phyloP scores from a whole-genome alignment of 352 stramenopile genomes.

The Plasmopara halstedii region DNA sequence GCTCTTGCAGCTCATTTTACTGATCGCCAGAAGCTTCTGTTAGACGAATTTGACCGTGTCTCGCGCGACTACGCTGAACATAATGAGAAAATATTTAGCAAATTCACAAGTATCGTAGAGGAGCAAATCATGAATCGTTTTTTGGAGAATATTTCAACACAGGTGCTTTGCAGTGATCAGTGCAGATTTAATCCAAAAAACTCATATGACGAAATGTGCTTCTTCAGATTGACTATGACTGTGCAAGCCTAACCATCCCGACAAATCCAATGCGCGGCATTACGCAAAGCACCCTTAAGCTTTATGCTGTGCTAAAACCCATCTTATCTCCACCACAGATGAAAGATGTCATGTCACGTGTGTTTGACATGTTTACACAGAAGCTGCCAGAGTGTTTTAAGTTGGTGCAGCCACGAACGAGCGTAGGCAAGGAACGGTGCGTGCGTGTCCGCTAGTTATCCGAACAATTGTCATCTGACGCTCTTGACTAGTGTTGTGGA shows the following conservation, averaged over 20 bases:
- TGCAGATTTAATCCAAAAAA: slow-evolving; percentile 20
- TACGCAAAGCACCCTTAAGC: slow-evolving; percentile 90
- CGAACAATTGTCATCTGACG: neutral
- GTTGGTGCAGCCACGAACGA: slow-evolving; percentile 64
- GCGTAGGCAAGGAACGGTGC: slow-evolving; percentile 62
- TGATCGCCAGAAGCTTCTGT: slow-evolving; percentile 92
- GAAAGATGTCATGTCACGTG: slow-evolving; percentile 91
- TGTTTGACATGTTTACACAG: slow-evolving; percentile 84
- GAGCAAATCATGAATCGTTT: slow-evolving; percentile 94
- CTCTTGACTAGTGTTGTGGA: slow-evolving; percentile 43
- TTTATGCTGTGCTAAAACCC: slow-evolving; percentile 91
- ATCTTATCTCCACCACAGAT: slow-evolving; percentile 92
- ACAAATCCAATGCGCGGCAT: slow-evolving; percentile 90
- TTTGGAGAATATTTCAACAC: slow-evolving; percentile 64
- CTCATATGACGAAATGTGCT: slow-evolving; percentile 16
- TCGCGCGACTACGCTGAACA: slow-evolving; percentile 93
- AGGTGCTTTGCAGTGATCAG: slow-evolving; percentile 22
- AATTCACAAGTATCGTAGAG: slow-evolving; percentile 96
- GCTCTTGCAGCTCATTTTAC: slow-evolving; percentile 93
- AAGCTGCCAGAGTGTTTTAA: slow-evolving; percentile 88
- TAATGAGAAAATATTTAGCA: slow-evolving; percentile 96
- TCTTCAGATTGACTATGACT: slow-evolving; percentile 70
- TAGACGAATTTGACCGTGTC: slow-evolving; percentile 94
- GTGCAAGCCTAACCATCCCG: slow-evolving; percentile 42
- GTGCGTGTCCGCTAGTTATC: slow-evolving; percentile 22